phyloP scores from a whole-genome alignment of 1,139 yeast genomes.

The Nakaseomyces bracarensis region DNA sequence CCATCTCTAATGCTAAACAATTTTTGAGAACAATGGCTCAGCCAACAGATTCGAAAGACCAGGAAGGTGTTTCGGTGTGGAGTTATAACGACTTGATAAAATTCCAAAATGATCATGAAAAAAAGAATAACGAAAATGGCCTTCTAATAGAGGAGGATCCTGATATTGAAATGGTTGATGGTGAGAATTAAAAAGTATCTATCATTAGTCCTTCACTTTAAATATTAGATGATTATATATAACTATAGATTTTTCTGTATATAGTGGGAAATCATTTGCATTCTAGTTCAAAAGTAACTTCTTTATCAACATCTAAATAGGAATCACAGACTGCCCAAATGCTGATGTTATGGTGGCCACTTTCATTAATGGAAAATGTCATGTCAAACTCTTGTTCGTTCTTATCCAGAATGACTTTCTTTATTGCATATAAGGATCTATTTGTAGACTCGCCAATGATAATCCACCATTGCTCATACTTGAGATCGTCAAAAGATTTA shows the following conservation, averaged over 20 bases:
- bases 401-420: conserved; percentile 49
- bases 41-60: conserved; percentile 83
- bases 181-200: not conserved
- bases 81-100: conserved; percentile 57
- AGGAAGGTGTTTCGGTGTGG: conserved; percentile 95
- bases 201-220: no score
- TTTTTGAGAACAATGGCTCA: conserved; percentile 91
- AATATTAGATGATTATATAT: conserved; percentile 1
- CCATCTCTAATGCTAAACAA: conserved; percentile 87
- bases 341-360: conserved; percentile 54
- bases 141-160: conserved; percentile 15
- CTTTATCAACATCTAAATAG: conserved; percentile 85
- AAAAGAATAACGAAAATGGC: conserved; percentile 13
- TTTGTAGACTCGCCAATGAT: conserved; percentile 61
- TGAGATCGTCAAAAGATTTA: conserved; percentile 46
- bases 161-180: conserved; percentile 14
- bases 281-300: conserved; percentile 45
- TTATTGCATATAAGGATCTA: conserved; percentile 64
- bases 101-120: conserved; percentile 48
- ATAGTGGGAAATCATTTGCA: conserved; percentile 33
- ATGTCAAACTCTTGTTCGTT: conserved; percentile 48
- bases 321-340: conserved; percentile 90
- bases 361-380: conserved; percentile 48
- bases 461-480: conserved; percentile 81
- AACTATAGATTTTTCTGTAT: not conserved